Percentiles rank a stretch among this genome's conserved stretches.
Conservation (phyloP, 2,329 filamentous ascomycete genomes). For the Fusarium xyrophilum region DNA sequence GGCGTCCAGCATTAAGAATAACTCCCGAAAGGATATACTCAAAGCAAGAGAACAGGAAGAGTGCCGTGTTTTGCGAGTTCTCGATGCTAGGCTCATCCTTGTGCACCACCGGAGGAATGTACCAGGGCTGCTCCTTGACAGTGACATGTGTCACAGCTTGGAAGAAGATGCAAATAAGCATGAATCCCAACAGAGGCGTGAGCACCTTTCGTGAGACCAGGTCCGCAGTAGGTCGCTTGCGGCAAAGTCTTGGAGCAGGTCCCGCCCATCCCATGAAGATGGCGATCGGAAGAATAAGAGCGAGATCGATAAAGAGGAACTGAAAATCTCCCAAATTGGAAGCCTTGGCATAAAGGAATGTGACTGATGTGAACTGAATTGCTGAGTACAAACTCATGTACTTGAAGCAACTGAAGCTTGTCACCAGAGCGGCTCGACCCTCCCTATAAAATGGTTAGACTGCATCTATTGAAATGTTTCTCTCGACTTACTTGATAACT, state of each 20-base stretch:
- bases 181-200: slow-evolving; percentile 87
- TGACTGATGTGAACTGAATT: slow-evolving; percentile 98
- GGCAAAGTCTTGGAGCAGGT: slow-evolving; percentile 76
- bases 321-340: slow-evolving; percentile 98
- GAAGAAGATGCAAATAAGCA: slow-evolving; percentile 77
- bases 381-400: slow-evolving; percentile 99
- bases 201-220: slow-evolving; percentile 93
- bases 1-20: slow-evolving; percentile 87
- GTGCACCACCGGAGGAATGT: slow-evolving; percentile 78
- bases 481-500: slow-evolving; percentile 72
- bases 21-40: slow-evolving; percentile 93
- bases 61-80: slow-evolving; percentile 91
- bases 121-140: slow-evolving; percentile 85
- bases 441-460: slow-evolving; percentile 62
- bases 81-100: slow-evolving; percentile 82
- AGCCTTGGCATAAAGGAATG: slow-evolving; percentile 91
- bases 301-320: slow-evolving; percentile 93
- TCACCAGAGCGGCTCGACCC: slow-evolving; percentile 93
- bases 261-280: slow-evolving; percentile 99
- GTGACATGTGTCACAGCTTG: slow-evolving; percentile 77
- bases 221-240: slow-evolving; percentile 88
- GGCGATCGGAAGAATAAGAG: slow-evolving; percentile 92
- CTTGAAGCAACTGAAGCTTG: slow-evolving; percentile 99
- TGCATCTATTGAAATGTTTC: too few relatives aligned
- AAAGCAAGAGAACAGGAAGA: slow-evolving; percentile 91